Conservation (phyloP, 345 rosid species). For the Lumnitzera racemosa region DNA sequence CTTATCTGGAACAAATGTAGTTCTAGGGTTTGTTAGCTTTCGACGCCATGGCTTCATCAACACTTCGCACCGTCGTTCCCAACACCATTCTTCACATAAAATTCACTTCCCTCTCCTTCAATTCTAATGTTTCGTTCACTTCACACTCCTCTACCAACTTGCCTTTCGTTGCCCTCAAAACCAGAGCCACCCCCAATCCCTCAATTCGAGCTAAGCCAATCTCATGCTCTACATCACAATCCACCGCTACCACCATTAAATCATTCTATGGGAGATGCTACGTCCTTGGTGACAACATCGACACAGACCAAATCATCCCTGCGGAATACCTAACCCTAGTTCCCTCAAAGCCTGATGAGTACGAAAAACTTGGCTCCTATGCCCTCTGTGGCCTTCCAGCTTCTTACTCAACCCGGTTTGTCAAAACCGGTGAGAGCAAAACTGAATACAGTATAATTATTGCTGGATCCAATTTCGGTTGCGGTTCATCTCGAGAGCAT, state of each 20-base stretch:
- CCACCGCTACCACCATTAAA: slow-evolving; percentile 6
- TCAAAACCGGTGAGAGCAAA: slow-evolving; percentile 41
- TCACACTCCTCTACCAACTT: slow-evolving; percentile 2
- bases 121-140: neutral
- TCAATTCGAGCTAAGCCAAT: neutral
- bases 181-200: slow-evolving; percentile 7
- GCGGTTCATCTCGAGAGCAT: slow-evolving; percentile 86
- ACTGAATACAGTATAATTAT: slow-evolving; percentile 58
- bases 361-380: slow-evolving; percentile 72
- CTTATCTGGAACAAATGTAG: no score
- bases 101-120: slow-evolving; percentile 6
- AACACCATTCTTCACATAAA: neutral
- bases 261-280: slow-evolving; percentile 77
- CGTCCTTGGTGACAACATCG: slow-evolving; percentile 82
- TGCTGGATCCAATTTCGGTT: slow-evolving; percentile 74
- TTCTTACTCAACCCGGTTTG: slow-evolving; percentile 39
- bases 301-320: slow-evolving; percentile 91
- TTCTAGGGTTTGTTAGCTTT: no score
- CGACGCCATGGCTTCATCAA: no score
- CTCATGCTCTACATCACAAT: slow-evolving; percentile 22
- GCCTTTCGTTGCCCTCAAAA: slow-evolving; percentile 14
- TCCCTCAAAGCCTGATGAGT: slow-evolving; percentile 72
- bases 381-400: slow-evolving; percentile 72
- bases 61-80: slow-evolving; percentile 2
- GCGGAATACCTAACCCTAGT: slow-evolving; percentile 75